Evolutionary conservation across 2,329 filamentous ascomycete species (phyloP).

Genomic region (Furcasterigmium sp.): DNA sequence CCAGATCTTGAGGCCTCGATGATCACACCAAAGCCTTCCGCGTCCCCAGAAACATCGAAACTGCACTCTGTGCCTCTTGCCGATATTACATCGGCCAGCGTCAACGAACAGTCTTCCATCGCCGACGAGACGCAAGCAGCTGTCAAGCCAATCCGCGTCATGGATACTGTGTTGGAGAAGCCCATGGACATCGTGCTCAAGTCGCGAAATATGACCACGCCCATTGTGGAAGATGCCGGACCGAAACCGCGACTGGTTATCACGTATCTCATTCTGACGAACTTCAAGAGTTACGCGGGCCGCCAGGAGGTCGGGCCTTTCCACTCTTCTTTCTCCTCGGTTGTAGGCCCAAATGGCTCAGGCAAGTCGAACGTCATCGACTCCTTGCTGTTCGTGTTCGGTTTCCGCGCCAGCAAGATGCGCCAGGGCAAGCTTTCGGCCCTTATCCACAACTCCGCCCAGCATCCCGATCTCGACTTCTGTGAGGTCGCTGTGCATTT

Average conservation of each 20-base stretch:
- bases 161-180: slow-evolving; percentile 74
- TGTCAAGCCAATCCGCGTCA: slow-evolving; percentile 67
- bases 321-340: slow-evolving; percentile 93
- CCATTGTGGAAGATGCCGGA: slow-evolving; percentile 66
- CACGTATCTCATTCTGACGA: slow-evolving; percentile 83
- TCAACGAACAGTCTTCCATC: slow-evolving; percentile 53
- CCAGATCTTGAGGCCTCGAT: slow-evolving; percentile 30
- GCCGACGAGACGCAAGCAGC: slow-evolving; percentile 42
- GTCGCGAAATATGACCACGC: slow-evolving; percentile 65
- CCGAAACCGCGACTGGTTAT: slow-evolving; percentile 89
- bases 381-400: slow-evolving; percentile 96
- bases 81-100: slow-evolving; percentile 65
- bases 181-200: slow-evolving; percentile 94
- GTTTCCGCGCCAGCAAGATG: slow-evolving; percentile 99
- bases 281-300: slow-evolving; percentile 99
- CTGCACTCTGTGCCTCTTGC: slow-evolving; percentile 54
- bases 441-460: slow-evolving; percentile 92
- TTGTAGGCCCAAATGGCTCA: slow-evolving; percentile 95
- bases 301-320: slow-evolving; percentile 94
- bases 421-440: slow-evolving; percentile 97
- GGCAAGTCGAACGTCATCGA: slow-evolving; percentile 99
- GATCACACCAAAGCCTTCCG: slow-evolving; percentile 46
- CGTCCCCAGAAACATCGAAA: slow-evolving; percentile 50
- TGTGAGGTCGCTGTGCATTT: slow-evolving; percentile 98
- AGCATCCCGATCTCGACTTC: slow-evolving; percentile 76